These are phyloP conservation scores for Angomonas deanei DNA, from an alignment of 208 protist species.

Conservation along the genomic window DNA sequence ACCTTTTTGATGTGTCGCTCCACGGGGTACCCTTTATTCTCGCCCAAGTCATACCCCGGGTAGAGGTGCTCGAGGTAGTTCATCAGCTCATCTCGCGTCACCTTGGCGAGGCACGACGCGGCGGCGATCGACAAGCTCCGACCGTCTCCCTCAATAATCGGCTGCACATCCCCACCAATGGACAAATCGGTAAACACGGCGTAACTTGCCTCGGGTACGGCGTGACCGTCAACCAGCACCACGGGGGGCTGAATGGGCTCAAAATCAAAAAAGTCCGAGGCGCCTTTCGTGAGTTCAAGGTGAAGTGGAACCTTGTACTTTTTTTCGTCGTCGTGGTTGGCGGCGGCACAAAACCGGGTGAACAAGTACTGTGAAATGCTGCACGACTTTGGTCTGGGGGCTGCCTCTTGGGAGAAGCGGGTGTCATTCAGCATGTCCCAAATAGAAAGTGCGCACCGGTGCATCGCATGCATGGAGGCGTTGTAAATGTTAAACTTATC, in stretches of 20 bases:
- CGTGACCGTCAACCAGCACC: slow-evolving; percentile 81
- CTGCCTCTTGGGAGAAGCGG: slow-evolving; percentile 71
- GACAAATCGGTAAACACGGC: slow-evolving; percentile 51
- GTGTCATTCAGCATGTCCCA: slow-evolving; percentile 83
- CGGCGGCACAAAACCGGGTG: slow-evolving; percentile 68
- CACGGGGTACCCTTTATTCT: slow-evolving; percentile 87
- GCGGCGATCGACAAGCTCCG: slow-evolving; percentile 82
- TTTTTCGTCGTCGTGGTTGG: slow-evolving; percentile 63
- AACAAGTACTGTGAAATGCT: slow-evolving; percentile 83
- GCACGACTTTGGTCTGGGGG: slow-evolving; percentile 56
- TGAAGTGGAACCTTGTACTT: slow-evolving; percentile 54
- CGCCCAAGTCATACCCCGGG: slow-evolving; percentile 71
- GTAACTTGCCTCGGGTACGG: slow-evolving; percentile 60
- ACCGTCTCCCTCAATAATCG: slow-evolving; percentile 85
- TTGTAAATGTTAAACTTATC: slow-evolving; percentile 80
- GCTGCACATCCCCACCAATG: slow-evolving; percentile 65
- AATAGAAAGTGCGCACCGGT: slow-evolving; percentile 65
- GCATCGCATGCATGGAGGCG: slow-evolving; percentile 83
- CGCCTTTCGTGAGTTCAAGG: slow-evolving; percentile 58
- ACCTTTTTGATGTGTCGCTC: slow-evolving; percentile 83
- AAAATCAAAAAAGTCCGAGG: slow-evolving; percentile 64
- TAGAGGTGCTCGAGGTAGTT: slow-evolving; percentile 67
- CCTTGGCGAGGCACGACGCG: slow-evolving; percentile 87
- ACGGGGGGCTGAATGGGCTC: slow-evolving; percentile 81
- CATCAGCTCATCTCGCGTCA: slow-evolving; percentile 85